These are phyloP conservation scores for Digitaria exilis DNA, from an alignment of 202 grass and related monocot genomes.

Conservation along the genomic window DNA sequence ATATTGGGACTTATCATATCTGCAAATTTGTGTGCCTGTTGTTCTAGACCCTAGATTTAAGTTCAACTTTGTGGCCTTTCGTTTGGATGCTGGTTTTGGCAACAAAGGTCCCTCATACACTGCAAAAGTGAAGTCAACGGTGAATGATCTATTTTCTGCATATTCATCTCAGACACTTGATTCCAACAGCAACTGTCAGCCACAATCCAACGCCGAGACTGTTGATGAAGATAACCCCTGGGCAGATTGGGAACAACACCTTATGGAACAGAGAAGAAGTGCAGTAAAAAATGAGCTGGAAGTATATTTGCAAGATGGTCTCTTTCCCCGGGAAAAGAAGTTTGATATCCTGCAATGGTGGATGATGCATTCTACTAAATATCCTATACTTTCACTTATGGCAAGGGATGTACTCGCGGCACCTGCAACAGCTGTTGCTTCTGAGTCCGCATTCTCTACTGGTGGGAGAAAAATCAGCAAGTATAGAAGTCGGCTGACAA, in stretches of 20 bases:
- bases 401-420: background rate
- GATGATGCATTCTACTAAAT: background rate
- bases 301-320: background rate
- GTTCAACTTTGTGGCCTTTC: background rate
- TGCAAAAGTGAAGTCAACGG: background rate
- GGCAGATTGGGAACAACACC: background rate
- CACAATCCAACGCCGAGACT: background rate
- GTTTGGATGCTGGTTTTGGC: background rate
- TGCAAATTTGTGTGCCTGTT: background rate
- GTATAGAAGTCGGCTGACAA: too few relatives aligned
- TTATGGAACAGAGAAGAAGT: background rate
- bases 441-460: too few relatives aligned
- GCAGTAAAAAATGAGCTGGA: background rate
- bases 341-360: background rate
- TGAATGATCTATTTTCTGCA: background rate
- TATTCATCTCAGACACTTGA: background rate
- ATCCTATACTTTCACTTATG: background rate
- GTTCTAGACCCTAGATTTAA: background rate
- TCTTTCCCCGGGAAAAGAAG: background rate
- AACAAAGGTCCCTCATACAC: background rate
- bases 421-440: too few relatives aligned
- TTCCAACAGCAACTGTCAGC: background rate
- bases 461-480: too few relatives aligned
- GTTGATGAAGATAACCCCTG: background rate
- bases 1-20: background rate